Evolutionary conservation across 176 grass and related monocot species (phyloP).

Genomic region (Rhipidocladum racemiflorum): DNA sequence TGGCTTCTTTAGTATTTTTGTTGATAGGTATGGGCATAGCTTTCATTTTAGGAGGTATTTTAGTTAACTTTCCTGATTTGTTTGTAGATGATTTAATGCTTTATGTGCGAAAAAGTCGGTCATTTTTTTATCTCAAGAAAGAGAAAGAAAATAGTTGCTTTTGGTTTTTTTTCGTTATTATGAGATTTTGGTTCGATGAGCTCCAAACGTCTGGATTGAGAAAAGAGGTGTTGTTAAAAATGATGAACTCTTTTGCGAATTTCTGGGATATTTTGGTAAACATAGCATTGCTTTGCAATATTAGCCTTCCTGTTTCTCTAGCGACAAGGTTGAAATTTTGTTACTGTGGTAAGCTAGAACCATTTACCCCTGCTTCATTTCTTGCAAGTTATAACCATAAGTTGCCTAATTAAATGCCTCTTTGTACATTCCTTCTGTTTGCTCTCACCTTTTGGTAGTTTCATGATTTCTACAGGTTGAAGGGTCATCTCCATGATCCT

Average conservation of each 20-base stretch:
- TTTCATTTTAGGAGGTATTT: neutral
- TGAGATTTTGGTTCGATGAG: neutral
- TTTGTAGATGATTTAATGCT: neutral
- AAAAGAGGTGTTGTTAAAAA: neutral
- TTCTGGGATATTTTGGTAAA: neutral
- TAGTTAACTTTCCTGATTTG: neutral
- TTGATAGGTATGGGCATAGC: neutral
- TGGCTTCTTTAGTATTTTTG: neutral
- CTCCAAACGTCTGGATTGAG: neutral
- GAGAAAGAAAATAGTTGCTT: neutral
- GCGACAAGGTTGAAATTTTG: neutral
- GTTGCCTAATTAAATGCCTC: neutral
- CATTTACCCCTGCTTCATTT: neutral
- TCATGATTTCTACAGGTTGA: conserved; percentile 56
- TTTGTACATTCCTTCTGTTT: conserved; percentile 8
- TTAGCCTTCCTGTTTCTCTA: neutral
- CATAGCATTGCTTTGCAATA: neutral
- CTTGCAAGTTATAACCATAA: neutral
- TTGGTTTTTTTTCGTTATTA: neutral
- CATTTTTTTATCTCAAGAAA: neutral
- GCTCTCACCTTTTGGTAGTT: neutral
- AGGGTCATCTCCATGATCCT: conserved; percentile 68
- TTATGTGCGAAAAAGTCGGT: neutral
- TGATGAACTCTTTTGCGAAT: neutral
- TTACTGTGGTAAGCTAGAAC: neutral